These are phyloP conservation scores for Silene latifolia DNA, from an alignment of 148 eudicot species.

Conservation along the genomic window DNA sequence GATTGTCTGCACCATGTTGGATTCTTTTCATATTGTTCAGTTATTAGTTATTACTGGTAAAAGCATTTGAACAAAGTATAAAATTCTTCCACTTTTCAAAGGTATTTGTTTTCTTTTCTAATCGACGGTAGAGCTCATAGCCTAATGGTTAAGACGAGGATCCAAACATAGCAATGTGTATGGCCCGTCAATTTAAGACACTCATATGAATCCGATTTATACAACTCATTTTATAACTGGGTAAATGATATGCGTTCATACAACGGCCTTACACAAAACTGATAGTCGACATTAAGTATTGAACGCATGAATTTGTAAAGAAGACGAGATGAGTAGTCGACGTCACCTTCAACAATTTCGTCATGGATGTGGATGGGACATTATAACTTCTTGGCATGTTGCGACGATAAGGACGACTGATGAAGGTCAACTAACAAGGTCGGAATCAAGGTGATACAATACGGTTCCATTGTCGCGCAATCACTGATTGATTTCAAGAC, in stretches of 20 bases:
- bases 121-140: not conserved
- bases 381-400: too few relatives aligned
- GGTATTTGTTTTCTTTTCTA: not conserved
- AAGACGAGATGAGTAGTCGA: too few relatives aligned
- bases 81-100: not conserved
- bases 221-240: too few relatives aligned
- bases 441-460: not conserved
- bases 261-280: too few relatives aligned
- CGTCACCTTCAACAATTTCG: too few relatives aligned
- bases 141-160: not conserved
- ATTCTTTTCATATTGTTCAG: slow-evolving; percentile 6
- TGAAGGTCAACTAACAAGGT: not conserved
- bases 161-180: too few relatives aligned
- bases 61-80: not conserved
- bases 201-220: too few relatives aligned
- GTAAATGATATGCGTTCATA: too few relatives aligned
- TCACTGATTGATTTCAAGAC: not conserved
- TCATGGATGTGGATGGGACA: too few relatives aligned
- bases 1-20: not conserved
- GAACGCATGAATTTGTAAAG: too few relatives aligned
- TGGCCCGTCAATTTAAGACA: too few relatives aligned
- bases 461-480: not conserved
- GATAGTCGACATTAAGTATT: too few relatives aligned
- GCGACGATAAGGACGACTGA: not conserved
- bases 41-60: slow-evolving; percentile 8